Percentiles rank a stretch among this genome's conserved stretches.
phyloP scores from a whole-genome alignment of 2,329 filamentous ascomycete species.

The Pseudophaeomoniella oleicola region DNA sequence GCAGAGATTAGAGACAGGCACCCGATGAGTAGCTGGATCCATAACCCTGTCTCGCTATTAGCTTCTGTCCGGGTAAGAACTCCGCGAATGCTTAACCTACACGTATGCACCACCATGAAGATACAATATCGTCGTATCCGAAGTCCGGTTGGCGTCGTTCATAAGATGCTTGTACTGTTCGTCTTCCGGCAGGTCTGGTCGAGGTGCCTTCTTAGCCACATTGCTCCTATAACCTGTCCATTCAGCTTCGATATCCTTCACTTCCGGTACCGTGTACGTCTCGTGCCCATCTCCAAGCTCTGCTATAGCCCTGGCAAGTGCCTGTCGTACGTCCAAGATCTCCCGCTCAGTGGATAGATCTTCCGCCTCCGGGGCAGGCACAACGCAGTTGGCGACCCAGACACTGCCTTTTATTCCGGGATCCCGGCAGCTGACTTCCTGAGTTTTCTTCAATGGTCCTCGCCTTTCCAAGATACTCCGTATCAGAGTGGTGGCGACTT shows the following conservation, averaged over 20 bases:
- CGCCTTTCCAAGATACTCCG: slow-evolving; percentile 44
- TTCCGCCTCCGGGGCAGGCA: slow-evolving; percentile 42
- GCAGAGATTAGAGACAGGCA: slow-evolving; percentile 20
- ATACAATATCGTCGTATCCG: slow-evolving; percentile 28
- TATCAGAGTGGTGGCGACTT: slow-evolving; percentile 57
- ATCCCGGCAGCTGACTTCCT: slow-evolving; percentile 48
- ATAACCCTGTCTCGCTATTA: slow-evolving; percentile 18
- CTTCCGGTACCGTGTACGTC: slow-evolving; percentile 21
- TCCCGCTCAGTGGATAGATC: slow-evolving; percentile 2
- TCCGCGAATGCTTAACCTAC: slow-evolving; percentile 17
- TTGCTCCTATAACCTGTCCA: slow-evolving; percentile 29
- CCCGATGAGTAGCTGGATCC: slow-evolving; percentile 28
- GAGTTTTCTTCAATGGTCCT: slow-evolving; percentile 44
- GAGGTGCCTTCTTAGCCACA: slow-evolving; percentile 20
- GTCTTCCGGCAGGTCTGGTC: slow-evolving; percentile 25
- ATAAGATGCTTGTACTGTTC: slow-evolving; percentile 26
- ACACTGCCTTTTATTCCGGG: slow-evolving; percentile 60
- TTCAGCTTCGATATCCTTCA: slow-evolving; percentile 25
- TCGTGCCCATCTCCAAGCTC: slow-evolving; percentile 22
- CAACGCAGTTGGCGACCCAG: slow-evolving; percentile 62
- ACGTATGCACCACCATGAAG: slow-evolving; percentile 33
- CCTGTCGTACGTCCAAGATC: slow-evolving; percentile 18
- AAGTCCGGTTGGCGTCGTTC: slow-evolving; percentile 17
- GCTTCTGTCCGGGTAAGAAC: slow-evolving; percentile 1
- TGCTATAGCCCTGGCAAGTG: slow-evolving; percentile 23